These are phyloP conservation scores for Sphaceloma murrayae DNA, from an alignment of 2,329 filamentous ascomycete genomes.

Conservation along the genomic window DNA sequence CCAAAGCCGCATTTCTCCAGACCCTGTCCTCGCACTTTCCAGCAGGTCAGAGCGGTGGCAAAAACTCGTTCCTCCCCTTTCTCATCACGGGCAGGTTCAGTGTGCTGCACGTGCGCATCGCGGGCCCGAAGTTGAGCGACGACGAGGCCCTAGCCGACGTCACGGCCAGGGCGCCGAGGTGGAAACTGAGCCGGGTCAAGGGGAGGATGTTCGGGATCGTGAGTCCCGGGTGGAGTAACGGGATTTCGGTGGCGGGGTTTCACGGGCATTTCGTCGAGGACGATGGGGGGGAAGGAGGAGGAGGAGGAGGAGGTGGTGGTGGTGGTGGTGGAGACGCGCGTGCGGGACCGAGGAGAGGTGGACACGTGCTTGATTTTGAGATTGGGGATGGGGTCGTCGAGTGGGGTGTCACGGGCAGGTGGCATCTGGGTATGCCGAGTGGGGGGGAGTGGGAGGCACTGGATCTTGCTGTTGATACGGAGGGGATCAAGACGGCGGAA, in stretches of 20 bases:
- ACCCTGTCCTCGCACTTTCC: conserved; percentile 14
- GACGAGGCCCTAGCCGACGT: conserved; percentile 19
- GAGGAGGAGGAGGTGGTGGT: neutral
- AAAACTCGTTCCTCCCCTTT: conserved; percentile 35
- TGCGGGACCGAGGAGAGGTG: conserved; percentile 30
- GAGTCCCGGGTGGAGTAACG: conserved; percentile 34
- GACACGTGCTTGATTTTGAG: conserved; percentile 32
- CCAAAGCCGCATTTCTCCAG: conserved; percentile 22
- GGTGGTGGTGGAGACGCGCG: too few species aligned
- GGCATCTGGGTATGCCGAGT: conserved; percentile 36
- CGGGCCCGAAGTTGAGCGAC: conserved; percentile 8
- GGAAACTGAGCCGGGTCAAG: conserved; percentile 26
- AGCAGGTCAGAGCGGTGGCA: conserved; percentile 20
- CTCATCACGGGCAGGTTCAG: conserved; percentile 31
- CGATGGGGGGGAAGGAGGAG: conserved; percentile 25
- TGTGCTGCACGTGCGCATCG: conserved; percentile 22
- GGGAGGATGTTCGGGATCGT: conserved; percentile 35
- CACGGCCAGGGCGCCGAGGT: conserved; percentile 23
- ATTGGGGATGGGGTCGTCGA: conserved; percentile 25
- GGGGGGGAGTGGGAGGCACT: conserved; percentile 34
- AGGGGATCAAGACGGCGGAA: conserved; percentile 15
- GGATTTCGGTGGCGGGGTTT: conserved; percentile 32
- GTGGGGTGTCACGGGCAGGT: conserved; percentile 34
- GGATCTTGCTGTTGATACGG: conserved; percentile 15
- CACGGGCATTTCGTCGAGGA: conserved; percentile 32